Evolutionary conservation across 1,284 basidiomycete genomes (phyloP), one percentile per base, ranked within the genome.

Genomic region (Rhodotorula sp.): DNA sequence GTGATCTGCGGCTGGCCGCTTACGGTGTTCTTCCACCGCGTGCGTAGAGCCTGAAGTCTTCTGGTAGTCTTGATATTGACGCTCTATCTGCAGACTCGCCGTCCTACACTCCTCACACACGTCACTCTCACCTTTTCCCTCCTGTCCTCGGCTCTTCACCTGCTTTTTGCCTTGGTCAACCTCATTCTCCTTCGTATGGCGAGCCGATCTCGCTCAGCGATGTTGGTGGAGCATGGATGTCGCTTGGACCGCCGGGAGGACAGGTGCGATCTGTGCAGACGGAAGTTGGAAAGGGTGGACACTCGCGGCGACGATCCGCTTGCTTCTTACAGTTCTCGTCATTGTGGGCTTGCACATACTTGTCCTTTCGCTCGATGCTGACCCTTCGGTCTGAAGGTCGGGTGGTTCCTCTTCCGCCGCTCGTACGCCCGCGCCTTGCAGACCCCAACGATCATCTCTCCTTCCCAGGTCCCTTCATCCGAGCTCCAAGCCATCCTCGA

Each of bases 381-480:
- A 44, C 11, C 3, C 24, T 34, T 11, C 9, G 13, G 17, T 15
- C 13, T 27, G 60, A 51, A 63, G 66, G 10, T 22, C 34, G 24
- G 44, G 27, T 64, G 66, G 66, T 44, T 64, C 47, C 4, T 29
- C 15, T 2, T 46, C 22, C 53, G 64, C 24, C 58, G 67, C 4
- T 53, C 36, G 4, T 64, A 64, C 67, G 34, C 51, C 62, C 51
- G 19, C 34, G 34, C 62, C 29, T 53, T 68, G 10, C 47, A 57
- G 24, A 61, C 58, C 0, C 58, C 67, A 13, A 36, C 54, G 58
- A 47, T 59, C 62, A 56, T 68, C 48, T 60, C 57, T n/a, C 67
- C 67, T 24, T 39, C 59, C 52, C 52, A 62, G 4, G 48, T 68
- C 9, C 67, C 67, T 2, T 68, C 67, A 19, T 51, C 62, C 49